These are phyloP conservation scores for Cenchrus purpureus DNA, from an alignment of 176 grass and related monocot species.

Conservation along the genomic window DNA sequence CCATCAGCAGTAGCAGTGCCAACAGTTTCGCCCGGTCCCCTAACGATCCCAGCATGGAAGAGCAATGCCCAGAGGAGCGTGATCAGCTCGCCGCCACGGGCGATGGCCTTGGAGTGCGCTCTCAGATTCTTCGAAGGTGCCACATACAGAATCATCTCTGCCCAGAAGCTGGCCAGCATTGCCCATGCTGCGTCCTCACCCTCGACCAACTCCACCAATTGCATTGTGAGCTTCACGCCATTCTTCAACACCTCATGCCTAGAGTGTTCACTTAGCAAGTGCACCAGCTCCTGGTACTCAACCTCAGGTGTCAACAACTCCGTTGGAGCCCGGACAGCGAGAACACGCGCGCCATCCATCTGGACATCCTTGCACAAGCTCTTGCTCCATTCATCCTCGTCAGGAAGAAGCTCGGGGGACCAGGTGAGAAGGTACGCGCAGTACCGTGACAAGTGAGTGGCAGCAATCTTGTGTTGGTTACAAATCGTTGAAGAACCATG, in stretches of 20 bases:
- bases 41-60: neutral
- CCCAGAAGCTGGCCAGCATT: neutral
- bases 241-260: neutral
- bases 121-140: slow-evolving; percentile 1
- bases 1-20: neutral
- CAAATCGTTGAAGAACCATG: neutral
- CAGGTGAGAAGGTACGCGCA: slow-evolving; percentile 7
- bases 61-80: slow-evolving; percentile 23
- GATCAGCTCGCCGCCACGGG: slow-evolving; percentile 11
- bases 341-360: neutral
- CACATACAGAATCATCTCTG: neutral
- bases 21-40: too few species aligned
- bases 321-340: fast-evolving
- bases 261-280: neutral
- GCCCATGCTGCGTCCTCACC: neutral
- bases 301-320: neutral
- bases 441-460: slow-evolving; percentile 33
- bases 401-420: slow-evolving; percentile 7
- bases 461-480: neutral
- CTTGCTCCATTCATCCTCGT: neutral
- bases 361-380: neutral
- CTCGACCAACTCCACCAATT: neutral
- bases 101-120: neutral
- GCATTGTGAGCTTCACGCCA: neutral
- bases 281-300: neutral